phyloP scores from a whole-genome alignment of 192 early-diverging fungal genomes.

The Phlyctochytrium planicorne region DNA sequence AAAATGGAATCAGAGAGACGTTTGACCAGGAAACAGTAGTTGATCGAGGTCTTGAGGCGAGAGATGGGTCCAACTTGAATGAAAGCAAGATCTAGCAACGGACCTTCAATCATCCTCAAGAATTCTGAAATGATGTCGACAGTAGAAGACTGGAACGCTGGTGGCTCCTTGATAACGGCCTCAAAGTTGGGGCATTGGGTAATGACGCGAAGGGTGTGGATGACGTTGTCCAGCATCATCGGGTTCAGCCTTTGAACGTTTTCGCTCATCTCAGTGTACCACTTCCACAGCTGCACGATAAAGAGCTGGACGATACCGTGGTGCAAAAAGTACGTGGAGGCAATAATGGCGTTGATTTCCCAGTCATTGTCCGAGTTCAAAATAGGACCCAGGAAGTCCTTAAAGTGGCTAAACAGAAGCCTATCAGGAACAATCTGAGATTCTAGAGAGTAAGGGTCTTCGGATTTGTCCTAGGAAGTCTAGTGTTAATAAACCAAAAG shows the following conservation, averaged over 20 bases:
- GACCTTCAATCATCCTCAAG: slow-evolving; percentile 20
- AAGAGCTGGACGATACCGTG: slow-evolving; percentile 39
- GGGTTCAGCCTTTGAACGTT: slow-evolving; percentile 20
- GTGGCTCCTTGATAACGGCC: slow-evolving; percentile 34
- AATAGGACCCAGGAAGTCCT: slow-evolving; percentile 37
- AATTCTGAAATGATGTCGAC: slow-evolving; percentile 45
- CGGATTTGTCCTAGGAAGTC: slow-evolving; percentile 25
- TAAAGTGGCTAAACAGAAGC: slow-evolving; percentile 40
- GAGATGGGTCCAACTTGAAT: slow-evolving; percentile 24
- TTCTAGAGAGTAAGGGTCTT: slow-evolving; percentile 31
- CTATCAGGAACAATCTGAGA: slow-evolving; percentile 28
- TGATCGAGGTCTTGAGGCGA: slow-evolving; percentile 41
- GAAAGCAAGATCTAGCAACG: slow-evolving; percentile 27
- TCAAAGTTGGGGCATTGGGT: slow-evolving; percentile 44
- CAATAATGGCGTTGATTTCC: slow-evolving; percentile 45
- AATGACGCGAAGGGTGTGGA: slow-evolving; percentile 35
- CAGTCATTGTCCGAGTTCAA: slow-evolving; percentile 46
- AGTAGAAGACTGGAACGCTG: slow-evolving; percentile 29
- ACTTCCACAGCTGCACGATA: slow-evolving; percentile 39
- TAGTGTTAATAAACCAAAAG: slow-evolving; percentile 16
- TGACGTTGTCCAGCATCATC: slow-evolving; percentile 40
- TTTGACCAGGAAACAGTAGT: slow-evolving; percentile 39
- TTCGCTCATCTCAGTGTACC: slow-evolving; percentile 35
- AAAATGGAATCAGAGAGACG: slow-evolving; percentile 32
- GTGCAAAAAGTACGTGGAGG: slow-evolving; percentile 43